Conservation (phyloP, 768 basidiomycete genomes). For the Coprinellus micaceus region DNA sequence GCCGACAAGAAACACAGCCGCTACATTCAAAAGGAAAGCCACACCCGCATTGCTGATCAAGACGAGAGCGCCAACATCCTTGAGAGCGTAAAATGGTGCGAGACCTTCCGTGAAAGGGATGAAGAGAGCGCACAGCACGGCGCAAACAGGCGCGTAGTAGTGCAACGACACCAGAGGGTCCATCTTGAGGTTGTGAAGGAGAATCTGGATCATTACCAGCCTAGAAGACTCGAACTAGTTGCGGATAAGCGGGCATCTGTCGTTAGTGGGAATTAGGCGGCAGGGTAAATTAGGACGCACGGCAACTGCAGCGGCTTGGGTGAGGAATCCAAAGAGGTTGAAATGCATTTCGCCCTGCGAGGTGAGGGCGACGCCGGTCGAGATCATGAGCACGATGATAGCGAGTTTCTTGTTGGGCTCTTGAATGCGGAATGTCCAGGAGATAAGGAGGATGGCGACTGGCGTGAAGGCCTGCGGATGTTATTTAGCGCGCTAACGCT, state of each 20-base stretch:
- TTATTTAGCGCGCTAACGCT: neutral
- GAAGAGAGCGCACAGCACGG: constrained; percentile 78
- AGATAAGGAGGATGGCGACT: constrained; percentile 89
- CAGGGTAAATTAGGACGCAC: constrained; percentile 43
- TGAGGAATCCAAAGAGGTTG: constrained; percentile 81
- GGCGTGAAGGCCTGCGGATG: constrained; percentile 77
- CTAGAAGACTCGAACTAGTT: constrained; percentile 86
- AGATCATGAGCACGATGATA: constrained; percentile 87
- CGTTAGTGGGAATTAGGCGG: neutral
- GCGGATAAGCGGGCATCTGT: neutral
- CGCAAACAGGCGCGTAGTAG: constrained; percentile 96
- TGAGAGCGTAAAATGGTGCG: constrained; percentile 75
- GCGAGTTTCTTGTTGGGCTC: constrained; percentile 81
- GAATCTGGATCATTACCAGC: constrained; percentile 93
- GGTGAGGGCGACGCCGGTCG: constrained; percentile 82
- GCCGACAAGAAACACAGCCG: constrained; percentile 91
- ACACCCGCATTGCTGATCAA: constrained; percentile 80
- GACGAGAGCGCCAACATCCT: constrained; percentile 61
- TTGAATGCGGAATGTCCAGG: constrained; percentile 84
- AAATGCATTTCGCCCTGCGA: constrained; percentile 88
- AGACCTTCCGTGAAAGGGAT: constrained; percentile 92
- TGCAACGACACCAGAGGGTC: constrained; percentile 93
- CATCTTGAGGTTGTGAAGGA: constrained; percentile 95
- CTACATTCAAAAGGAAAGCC: constrained; percentile 87
- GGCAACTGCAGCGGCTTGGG: constrained; percentile 80